phyloP scores from a whole-genome alignment of 1,284 basidiomycete genomes.

The Fomitiporia mediterranea region DNA sequence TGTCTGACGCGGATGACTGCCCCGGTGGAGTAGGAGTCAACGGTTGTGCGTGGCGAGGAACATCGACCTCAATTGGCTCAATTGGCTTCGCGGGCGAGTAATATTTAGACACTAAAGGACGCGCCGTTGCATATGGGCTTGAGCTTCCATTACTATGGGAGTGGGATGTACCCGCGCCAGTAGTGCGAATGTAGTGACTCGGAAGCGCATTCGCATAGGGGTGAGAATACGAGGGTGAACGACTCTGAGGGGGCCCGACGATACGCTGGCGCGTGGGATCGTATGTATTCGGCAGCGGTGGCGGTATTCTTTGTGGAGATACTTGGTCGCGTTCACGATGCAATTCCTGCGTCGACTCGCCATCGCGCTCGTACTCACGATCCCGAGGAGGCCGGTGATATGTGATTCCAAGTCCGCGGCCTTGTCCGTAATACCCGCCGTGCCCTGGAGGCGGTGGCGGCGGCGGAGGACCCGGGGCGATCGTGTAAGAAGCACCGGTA shows the following conservation, averaged over 20 bases:
- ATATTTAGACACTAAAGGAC: not conserved
- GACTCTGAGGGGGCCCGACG: not conserved
- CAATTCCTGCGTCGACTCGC: not conserved
- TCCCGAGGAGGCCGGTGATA: conserved; percentile 2
- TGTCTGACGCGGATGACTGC: not conserved
- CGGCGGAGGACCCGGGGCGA: conserved; percentile 6
- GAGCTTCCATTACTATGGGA: too few relatives aligned
- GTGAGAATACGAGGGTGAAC: conserved; percentile 9
- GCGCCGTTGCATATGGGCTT: not conserved
- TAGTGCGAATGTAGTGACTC: not conserved
- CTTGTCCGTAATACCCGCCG: not conserved
- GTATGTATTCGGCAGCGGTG: conserved; percentile 9
- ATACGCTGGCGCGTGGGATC: conserved; percentile 2
- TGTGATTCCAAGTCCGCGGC: conserved; percentile 1
- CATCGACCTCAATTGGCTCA: not conserved
- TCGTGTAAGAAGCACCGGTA: not conserved
- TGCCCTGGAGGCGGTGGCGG: not conserved
- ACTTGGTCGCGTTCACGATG: not conserved
- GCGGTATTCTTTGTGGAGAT: not conserved
- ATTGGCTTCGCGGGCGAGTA: conserved; percentile 2
- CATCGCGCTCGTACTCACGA: not conserved
- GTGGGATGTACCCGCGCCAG: not conserved
- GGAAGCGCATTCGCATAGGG: conserved; percentile 11
- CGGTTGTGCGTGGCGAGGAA: not conserved
- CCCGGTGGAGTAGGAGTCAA: not conserved